A percentile compares a stretch with the other conserved stretches of the same genome.
Conservation (phyloP, 2,329 filamentous ascomycete species). For the Claviceps quebecensis region DNA sequence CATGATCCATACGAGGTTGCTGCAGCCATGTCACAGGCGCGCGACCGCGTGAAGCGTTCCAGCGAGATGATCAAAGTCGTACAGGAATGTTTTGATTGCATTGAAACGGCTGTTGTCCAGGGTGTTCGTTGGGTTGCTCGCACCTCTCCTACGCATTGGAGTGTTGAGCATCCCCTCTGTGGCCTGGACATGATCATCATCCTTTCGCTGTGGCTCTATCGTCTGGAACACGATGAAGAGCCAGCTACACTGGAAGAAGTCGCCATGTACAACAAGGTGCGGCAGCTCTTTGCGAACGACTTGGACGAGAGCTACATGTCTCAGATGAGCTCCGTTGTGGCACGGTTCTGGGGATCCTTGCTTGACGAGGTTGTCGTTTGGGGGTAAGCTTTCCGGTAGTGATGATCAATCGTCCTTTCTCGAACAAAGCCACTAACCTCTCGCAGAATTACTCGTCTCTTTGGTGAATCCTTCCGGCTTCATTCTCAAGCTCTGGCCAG, state of each 20-base stretch:
- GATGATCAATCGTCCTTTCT: not conserved
- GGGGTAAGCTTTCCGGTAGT: slow-evolving; percentile 57
- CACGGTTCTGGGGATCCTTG: slow-evolving; percentile 93
- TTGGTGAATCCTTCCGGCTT: slow-evolving; percentile 96
- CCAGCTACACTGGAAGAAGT: slow-evolving; percentile 71
- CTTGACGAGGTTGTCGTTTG: slow-evolving; percentile 97
- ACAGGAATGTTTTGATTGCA: slow-evolving; percentile 92
- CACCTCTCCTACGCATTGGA: slow-evolving; percentile 97
- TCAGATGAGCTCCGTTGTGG: slow-evolving; percentile 89
- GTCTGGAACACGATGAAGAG: slow-evolving; percentile 97
- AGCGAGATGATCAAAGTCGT: slow-evolving; percentile 98
- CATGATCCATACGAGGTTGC: slow-evolving; percentile 96
- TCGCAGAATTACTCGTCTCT: slow-evolving; percentile 72
- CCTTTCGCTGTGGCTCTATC: slow-evolving; percentile 94
- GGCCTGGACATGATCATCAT: slow-evolving; percentile 97
- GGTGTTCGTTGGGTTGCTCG: slow-evolving; percentile 97
- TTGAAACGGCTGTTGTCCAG: slow-evolving; percentile 87
- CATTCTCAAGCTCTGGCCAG: slow-evolving; percentile 89
- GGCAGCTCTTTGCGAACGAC: slow-evolving; percentile 81
- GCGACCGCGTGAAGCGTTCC: slow-evolving; percentile 87
- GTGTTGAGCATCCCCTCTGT: slow-evolving; percentile 91
- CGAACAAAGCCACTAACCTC: slow-evolving; percentile 9
- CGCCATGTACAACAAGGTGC: slow-evolving; percentile 84
- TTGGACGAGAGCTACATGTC: slow-evolving; percentile 66
- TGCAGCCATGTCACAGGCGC: slow-evolving; percentile 86